Base-by-base conservation (phyloP, 2,329 filamentous ascomycete species). In the Fusarium chlamydosporum region DNA sequence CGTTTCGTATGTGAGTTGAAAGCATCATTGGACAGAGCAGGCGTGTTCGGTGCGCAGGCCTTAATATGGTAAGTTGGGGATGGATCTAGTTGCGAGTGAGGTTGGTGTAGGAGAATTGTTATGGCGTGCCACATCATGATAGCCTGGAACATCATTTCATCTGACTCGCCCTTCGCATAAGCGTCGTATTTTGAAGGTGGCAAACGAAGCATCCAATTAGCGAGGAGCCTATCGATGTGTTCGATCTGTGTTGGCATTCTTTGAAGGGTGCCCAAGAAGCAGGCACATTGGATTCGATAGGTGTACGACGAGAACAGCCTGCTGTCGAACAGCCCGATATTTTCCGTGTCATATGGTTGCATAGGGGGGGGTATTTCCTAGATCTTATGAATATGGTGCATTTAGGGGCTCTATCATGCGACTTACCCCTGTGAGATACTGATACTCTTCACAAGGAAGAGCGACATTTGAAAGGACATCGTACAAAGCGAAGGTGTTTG, bases 101-200 rank as follows among this genome's bases (percentile, higher is more conserved):
- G 56, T 29, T 56, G 51, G 26, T 58, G 51, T 6, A 58, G 1
- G 6, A 58, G 51, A 20, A 58, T 58, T 4, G 26, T 37, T 13
- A 58, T 56, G 13, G 56, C 56, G 6, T 58, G 51, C 56, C 56
- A 58, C 56, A 27, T 58, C 56, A 58, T 58, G 3, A 58, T 45
- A 11, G 51, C 56, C 10, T 58, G 56, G 11, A 58, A 58, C 56
- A 58, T 31, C 51, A 58, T 58, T 11, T 58, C 56, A 20, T 58
- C 56, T 2, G 41, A 4, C 6, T 37, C 10, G 16, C 38, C 38
- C 7, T 58, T 18, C 2, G n/a, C 35, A 33, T 33, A 45, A 45
- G 56, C 18, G 18, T 43, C 18, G 2, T 45, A 58, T 7, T 58
- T 58, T 12, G 56, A n/a, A 45, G 56, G 26, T 0, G 56, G 56